Evolutionary conservation across 1,284 basidiomycete species (phyloP), one percentile per base, ranked within the genome.

Genomic region (Malassezia dermatis): DNA sequence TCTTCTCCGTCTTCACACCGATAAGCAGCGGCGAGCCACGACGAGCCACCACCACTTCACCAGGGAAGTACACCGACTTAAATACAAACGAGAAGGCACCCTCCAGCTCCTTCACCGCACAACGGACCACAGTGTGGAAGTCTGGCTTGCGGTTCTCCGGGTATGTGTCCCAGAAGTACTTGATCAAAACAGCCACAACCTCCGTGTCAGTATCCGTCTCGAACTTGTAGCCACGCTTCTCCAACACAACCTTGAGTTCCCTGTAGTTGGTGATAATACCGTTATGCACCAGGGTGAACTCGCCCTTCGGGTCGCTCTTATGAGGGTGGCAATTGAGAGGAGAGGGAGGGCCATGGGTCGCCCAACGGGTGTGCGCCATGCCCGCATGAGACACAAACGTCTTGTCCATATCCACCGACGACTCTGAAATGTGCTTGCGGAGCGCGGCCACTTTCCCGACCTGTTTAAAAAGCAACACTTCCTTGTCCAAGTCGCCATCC

Each of bases 11-110:
- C 85, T 98, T 98, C 76, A 99, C 93, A 80, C 94, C 94, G 71
- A 98, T 86, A 55, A 98, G 78, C 26, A 99, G 83, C 23, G 94
- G 94, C 26, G 93, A 98, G 71, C 94, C 94, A 71, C 94, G 88
- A 69, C 91, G 88, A 58, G 91, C 89, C 54, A 88, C 87, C 62
- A 98, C 89, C 61, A 94, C 83, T 78, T 98, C 89, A 69, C 93
- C 89, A 48, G 94, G 94, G 81, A 84, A 99, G 80, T 98, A 90
- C 34, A 78, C 78, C 15, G 91, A 95, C 80, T 95, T 98, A 87
- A 98, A 96, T 67, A 96, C 91, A 76, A 99, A 95, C n/a, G 94
- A 94, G 71, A 98, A 99, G 8, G 94, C 96, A 49, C 94, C 94
- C 79, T 99, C 90, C 6, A 99, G 83, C 78, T 99, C 94, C 80